These are phyloP conservation scores for Globisporangium polare DNA, from an alignment of 352 stramenopile genomes.

Conservation along the genomic window DNA sequence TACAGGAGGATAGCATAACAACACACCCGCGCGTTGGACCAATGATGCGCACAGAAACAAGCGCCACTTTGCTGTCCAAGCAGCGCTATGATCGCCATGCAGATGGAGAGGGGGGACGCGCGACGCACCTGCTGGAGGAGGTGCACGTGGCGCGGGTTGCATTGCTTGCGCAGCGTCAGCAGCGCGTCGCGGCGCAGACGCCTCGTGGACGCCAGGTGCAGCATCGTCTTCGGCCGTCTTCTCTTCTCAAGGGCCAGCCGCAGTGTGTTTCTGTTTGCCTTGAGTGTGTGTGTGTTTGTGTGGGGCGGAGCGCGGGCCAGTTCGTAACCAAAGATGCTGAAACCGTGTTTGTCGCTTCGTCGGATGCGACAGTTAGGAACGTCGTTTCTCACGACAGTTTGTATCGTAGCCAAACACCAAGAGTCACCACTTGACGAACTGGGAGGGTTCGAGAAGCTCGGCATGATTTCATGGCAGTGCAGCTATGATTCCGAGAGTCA, in stretches of 20 bases:
- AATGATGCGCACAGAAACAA: conserved; percentile 5
- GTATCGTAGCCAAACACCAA: background rate
- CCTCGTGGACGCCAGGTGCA: conserved; percentile 46
- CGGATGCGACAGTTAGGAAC: background rate
- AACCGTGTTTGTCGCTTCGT: background rate
- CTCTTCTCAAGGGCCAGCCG: conserved; percentile 4
- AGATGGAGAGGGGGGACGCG: background rate
- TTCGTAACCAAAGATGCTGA: conserved; percentile 3
- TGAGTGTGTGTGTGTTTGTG: conserved; percentile 1
- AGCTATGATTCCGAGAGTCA: too few relatives aligned
- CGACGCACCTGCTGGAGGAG: conserved; percentile 62
- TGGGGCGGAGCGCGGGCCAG: background rate
- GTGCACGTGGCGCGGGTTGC: conserved; percentile 54
- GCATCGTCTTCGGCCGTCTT: conserved; percentile 20
- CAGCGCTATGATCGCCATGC: background rate
- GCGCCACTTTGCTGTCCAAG: background rate
- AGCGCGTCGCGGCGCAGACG: conserved; percentile 57
- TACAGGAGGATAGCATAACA: background rate
- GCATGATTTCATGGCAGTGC: too few relatives aligned
- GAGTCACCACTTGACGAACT: too few relatives aligned
- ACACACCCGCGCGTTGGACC: background rate
- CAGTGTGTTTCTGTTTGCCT: background rate
- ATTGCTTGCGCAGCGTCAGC: conserved; percentile 50
- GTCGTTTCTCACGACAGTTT: background rate
- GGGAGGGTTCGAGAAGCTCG: too few relatives aligned